Evolutionary conservation across 768 basidiomycete genomes (phyloP).

Genomic region (Pisolithus albus): DNA sequence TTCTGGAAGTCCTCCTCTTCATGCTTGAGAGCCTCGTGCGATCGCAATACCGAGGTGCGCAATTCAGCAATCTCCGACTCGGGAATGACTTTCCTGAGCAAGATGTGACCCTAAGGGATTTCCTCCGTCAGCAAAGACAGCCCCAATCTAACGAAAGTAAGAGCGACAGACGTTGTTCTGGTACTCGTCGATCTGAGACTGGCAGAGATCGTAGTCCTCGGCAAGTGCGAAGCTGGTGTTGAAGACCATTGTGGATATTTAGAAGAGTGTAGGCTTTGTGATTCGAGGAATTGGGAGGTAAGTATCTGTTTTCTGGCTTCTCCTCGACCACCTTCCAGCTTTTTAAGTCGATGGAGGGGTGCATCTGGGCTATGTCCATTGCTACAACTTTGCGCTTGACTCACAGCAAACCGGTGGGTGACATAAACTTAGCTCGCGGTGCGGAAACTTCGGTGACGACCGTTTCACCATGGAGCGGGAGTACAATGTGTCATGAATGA

Average conservation of each 20-base stretch:
- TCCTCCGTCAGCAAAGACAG: neutral
- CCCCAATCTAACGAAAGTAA: neutral
- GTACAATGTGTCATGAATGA: no score
- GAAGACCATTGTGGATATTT: neutral
- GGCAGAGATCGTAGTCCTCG: neutral
- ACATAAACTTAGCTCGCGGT: no score
- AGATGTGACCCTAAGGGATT: neutral
- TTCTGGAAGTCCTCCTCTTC: slow-evolving; percentile 3
- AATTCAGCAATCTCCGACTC: neutral
- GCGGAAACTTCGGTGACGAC: no score
- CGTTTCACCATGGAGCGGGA: no score
- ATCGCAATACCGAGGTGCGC: neutral
- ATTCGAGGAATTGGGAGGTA: neutral
- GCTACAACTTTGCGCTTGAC: neutral
- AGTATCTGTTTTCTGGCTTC: neutral
- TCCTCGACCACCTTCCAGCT: neutral
- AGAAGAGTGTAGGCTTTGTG: neutral
- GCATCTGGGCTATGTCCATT: neutral
- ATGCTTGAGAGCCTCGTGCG: neutral
- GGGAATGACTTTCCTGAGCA: neutral
- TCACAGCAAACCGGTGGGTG: neutral
- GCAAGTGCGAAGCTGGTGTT: neutral
- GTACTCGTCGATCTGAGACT: neutral
- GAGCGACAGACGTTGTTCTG: slow-evolving; percentile 1
- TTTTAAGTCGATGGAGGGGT: neutral